Percentiles rank a stretch among this genome's conserved stretches.
Conservation (phyloP, 257 asterid genomes). For the Solanum habrochaites region DNA sequence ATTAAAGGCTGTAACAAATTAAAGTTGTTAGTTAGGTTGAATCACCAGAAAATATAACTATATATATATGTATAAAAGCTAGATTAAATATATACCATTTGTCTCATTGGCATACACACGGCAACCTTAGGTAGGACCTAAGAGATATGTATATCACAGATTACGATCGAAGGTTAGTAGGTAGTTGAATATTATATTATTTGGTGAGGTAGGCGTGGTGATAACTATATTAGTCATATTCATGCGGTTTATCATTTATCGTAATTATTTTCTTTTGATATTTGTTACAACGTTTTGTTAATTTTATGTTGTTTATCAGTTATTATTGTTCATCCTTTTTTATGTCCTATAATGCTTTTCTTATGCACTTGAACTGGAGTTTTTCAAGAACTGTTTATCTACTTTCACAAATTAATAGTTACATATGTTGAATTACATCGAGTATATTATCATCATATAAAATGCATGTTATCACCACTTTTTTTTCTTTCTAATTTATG, state of each 20-base stretch:
- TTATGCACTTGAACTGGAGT: too few relatives aligned
- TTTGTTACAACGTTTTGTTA: background rate
- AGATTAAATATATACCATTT: background rate
- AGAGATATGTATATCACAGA: background rate
- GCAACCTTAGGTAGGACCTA: background rate
- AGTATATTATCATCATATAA: background rate
- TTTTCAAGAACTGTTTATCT: background rate
- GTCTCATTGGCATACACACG: background rate
- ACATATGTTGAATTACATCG: background rate
- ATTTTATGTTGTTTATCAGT: background rate
- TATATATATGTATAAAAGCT: background rate
- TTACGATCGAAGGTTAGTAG: background rate
- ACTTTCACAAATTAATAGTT: fast-evolving
- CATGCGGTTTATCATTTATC: background rate
- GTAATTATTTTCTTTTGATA: background rate
- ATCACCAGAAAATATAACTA: background rate
- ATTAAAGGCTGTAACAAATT: background rate
- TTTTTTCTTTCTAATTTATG: background rate
- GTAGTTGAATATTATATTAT: background rate
- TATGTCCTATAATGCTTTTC: background rate
- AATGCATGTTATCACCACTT: background rate
- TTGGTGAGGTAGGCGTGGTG: background rate
- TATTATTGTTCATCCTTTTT: too few relatives aligned
- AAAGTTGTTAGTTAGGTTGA: background rate
- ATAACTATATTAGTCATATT: background rate